Base-by-base conservation (phyloP, 257 asterid species). In the Solanum clarkiae region DNA sequence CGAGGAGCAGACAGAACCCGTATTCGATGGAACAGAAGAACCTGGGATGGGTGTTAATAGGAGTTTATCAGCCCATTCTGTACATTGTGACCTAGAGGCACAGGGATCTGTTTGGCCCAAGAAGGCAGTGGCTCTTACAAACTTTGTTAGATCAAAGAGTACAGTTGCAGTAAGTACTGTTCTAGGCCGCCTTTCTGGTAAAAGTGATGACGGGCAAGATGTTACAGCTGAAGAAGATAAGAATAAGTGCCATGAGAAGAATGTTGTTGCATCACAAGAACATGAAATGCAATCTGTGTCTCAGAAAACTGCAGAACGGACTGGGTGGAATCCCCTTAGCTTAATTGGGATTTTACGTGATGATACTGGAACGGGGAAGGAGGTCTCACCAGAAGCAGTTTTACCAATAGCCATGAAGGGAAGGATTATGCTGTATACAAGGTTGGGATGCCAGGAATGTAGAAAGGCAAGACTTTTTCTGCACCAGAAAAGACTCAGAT, bases 71-170 rank as follows among this genome's bases (percentile, higher is more conserved):
- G 49, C 86, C 82, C 85, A 74, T 44, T 86, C 92, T 16, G 51
- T 71, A 82, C 88, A 87, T 55, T 88, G 84, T 81, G 91, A 90
- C 83, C 82, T 90, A 44, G 95, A 86, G 85, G 84, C 85, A 26
- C 93, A 88, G 45, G 91, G 92, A 84, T 86, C 89, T 86, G 93
- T 87, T 88, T 94, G 98, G 98, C 97, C 99, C 62, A 97, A 92
- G 81, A 95, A 90, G 85, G 98, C 99, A 62, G 94, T 83, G 69
- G 93, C 95, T 86, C 88, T 94, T 81, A 88, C 92, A 26, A 89
- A 93, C 86, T 93, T 91, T 86, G 93, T 95, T 17, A 95, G 90
- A 93, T 94, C 90, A 75, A 95, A 94, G 91, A 93, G 99, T 87
- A 55, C 86, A 80, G 89, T 90, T 53, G 98, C 98, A 6, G 91